Evolutionary conservation across 306 rosid genomes (phyloP).

Genomic region (Hippophae gyantsensis): DNA sequence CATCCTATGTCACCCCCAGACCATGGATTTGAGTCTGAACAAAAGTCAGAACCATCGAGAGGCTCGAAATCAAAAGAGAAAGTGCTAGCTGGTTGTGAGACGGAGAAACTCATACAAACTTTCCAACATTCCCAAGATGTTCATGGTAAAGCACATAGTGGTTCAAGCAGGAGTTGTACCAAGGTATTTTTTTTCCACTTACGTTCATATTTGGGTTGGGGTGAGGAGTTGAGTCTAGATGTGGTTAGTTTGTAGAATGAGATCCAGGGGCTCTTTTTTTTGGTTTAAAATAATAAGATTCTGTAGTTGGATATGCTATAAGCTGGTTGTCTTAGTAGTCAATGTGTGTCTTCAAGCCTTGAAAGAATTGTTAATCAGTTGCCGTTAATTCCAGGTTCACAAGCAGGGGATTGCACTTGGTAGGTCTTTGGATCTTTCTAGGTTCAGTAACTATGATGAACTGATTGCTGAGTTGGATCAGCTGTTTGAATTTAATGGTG

Average conservation of each 20-base stretch:
- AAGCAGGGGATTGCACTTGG: slow-evolving; percentile 98
- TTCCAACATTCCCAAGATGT: slow-evolving; percentile 36
- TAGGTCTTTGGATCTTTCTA: slow-evolving; percentile 85
- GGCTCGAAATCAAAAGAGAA: slow-evolving; percentile 37
- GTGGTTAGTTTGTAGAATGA: background rate
- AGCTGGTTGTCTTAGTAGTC: background rate
- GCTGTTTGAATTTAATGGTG: slow-evolving; percentile 82
- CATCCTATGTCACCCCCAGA: slow-evolving; percentile 22
- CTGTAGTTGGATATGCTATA: background rate
- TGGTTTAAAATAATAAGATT: background rate
- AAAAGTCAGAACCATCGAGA: slow-evolving; percentile 42
- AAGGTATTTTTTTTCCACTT: slow-evolving; percentile 37
- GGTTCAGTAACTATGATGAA: slow-evolving; percentile 66
- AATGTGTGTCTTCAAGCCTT: too few relatives aligned
- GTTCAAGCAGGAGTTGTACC: slow-evolving; percentile 83
- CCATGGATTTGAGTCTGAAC: slow-evolving; percentile 29
- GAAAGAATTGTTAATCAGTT: slow-evolving; percentile 9
- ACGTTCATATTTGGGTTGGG: background rate
- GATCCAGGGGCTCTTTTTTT: background rate
- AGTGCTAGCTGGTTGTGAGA: slow-evolving; percentile 25
- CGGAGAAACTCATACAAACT: slow-evolving; percentile 31
- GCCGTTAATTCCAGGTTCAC: slow-evolving; percentile 62
- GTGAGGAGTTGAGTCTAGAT: background rate
- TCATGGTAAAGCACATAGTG: slow-evolving; percentile 38
- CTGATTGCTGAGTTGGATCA: slow-evolving; percentile 69